Conservation (phyloP, 352 stramenopile species). For the Phytophthora megakarya region DNA sequence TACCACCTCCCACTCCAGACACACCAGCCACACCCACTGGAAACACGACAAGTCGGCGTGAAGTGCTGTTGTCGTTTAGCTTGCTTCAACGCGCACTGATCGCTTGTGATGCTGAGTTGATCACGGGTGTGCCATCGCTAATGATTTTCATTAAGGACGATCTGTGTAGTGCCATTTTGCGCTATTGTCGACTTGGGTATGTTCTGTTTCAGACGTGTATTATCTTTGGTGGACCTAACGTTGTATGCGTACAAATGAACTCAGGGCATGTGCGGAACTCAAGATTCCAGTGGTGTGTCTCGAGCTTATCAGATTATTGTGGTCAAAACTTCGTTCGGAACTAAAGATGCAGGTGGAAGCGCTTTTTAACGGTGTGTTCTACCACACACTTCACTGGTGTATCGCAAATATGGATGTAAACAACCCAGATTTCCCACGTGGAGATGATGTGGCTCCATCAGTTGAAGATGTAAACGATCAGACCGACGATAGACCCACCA, state of each 20-base stretch:
- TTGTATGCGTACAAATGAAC: neutral
- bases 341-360: constrained; percentile 87
- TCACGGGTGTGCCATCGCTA: constrained; percentile 63
- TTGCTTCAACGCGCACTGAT: constrained; percentile 64
- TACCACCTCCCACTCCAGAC: constrained; percentile 29
- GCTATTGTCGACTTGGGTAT: constrained; percentile 74
- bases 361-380: constrained; percentile 74
- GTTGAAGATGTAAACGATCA: constrained; percentile 1
- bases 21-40: constrained; percentile 16
- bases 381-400: constrained; percentile 71
- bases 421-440: constrained; percentile 64
- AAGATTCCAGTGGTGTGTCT: constrained; percentile 67
- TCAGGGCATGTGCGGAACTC: constrained; percentile 56
- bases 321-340: constrained; percentile 66
- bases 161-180: constrained; percentile 73
- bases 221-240: constrained; percentile 5
- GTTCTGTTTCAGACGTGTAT: constrained; percentile 1
- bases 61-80: constrained; percentile 75
- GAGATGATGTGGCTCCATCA: constrained; percentile 26
- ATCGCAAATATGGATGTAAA: constrained; percentile 64
- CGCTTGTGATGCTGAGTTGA: constrained; percentile 51
- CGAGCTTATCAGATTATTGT: constrained; percentile 72
- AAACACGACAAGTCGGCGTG: constrained; percentile 44
- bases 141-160: constrained; percentile 89
- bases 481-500: constrained; percentile 17